Percentiles rank a stretch among this genome's conserved stretches.
These are phyloP conservation scores for Geosiphon pyriformis DNA, from an alignment of 192 early-diverging fungal genomes.

Conservation along the genomic window DNA sequence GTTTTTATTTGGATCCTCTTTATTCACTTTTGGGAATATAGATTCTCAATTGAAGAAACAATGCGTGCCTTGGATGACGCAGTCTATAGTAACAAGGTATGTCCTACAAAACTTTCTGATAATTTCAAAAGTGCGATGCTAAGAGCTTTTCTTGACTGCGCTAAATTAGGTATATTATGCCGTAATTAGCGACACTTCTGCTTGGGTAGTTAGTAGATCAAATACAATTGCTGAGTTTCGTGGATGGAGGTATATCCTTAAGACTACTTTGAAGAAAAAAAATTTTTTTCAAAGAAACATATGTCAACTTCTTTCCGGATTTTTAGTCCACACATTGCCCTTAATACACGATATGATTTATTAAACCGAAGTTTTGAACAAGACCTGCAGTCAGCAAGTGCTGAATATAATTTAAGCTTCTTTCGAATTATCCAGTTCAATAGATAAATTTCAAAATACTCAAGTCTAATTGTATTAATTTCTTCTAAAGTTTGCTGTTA, in stretches of 20 bases:
- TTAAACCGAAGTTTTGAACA: constrained; percentile 31
- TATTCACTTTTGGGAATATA: constrained; percentile 44
- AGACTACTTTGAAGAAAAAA: neutral
- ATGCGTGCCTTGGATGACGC: no score
- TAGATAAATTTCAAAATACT: neutral
- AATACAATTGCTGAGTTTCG: no score
- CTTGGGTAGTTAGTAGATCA: no score
- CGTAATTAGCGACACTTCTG: constrained; percentile 28
- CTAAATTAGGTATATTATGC: constrained; percentile 38
- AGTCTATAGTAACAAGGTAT: constrained; percentile 46
- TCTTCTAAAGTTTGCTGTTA: constrained; percentile 1
- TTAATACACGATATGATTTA: constrained; percentile 32
- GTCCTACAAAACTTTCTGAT: no score
- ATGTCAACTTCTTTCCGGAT: no score
- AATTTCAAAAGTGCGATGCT: no score
- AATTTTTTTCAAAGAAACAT: no score
- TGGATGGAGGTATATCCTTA: no score
- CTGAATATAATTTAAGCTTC: constrained; percentile 20
- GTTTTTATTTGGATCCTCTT: no score
- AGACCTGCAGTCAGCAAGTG: constrained; percentile 34
- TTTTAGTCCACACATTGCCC: constrained; percentile 30
- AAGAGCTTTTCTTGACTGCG: no score
- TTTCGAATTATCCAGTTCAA: neutral
- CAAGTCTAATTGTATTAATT: neutral
- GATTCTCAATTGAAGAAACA: no score